Evolutionary conservation across 164 flowering plant genomes (phyloP).

Genomic region (Macadamia tetraphylla): DNA sequence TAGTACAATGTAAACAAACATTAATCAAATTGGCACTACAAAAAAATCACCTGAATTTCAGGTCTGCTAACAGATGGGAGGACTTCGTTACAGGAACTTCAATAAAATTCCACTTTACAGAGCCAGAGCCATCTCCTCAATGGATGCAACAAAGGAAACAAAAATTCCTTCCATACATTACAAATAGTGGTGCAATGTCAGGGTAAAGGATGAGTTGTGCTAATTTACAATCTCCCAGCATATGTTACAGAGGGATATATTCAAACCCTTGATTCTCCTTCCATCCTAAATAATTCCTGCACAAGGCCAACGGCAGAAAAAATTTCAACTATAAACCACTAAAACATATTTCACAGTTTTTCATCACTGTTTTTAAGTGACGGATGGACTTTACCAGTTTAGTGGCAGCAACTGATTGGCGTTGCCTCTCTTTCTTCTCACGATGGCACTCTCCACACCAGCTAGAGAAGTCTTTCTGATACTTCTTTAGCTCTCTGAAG

Average conservation of each 20-base stretch:
- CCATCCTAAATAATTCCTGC: constrained; percentile 57
- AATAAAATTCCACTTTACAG: constrained; percentile 4
- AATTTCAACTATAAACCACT: background rate
- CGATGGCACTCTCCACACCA: constrained; percentile 95
- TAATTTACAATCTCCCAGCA: constrained; percentile 28
- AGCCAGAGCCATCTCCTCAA: background rate
- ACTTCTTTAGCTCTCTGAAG: constrained; percentile 78
- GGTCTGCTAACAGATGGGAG: background rate
- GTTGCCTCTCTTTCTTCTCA: constrained; percentile 72
- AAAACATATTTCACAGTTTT: background rate
- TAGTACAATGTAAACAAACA: background rate
- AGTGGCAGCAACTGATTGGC: constrained; percentile 44
- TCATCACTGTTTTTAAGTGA: background rate
- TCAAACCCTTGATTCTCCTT: constrained; percentile 31
- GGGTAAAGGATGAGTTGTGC: constrained; percentile 7
- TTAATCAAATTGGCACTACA: background rate
- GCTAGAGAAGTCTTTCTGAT: constrained; percentile 74
- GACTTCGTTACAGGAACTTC: background rate
- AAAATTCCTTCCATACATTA: background rate
- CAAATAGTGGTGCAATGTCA: constrained; percentile 2
- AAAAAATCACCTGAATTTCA: background rate
- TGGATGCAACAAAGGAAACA: background rate
- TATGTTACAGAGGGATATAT: constrained; percentile 7
- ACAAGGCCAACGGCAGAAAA: background rate
- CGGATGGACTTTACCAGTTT: constrained; percentile 51